Evolutionary conservation across 2,329 filamentous ascomycete genomes (phyloP).

Genomic region (Alternaria ventricosa): DNA sequence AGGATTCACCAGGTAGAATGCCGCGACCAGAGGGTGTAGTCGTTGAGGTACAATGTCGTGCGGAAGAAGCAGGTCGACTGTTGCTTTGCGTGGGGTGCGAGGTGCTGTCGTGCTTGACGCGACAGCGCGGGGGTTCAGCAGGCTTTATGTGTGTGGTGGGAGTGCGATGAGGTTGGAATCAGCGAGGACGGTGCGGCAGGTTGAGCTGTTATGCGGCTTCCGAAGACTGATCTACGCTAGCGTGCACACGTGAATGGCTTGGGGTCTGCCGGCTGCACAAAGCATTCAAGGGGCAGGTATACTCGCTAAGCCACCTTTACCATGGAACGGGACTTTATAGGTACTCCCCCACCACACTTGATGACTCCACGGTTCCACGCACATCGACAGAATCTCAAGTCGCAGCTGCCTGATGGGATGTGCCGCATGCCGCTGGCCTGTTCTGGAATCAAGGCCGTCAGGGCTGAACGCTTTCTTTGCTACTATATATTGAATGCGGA

Average conservation of each 20-base stretch:
- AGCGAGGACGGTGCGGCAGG: neutral
- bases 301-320: slow-evolving; percentile 6
- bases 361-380: neutral
- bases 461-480: neutral
- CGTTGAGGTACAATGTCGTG: neutral
- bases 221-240: slow-evolving; percentile 10
- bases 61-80: neutral
- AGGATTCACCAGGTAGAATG: neutral
- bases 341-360: neutral
- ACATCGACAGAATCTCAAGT: neutral
- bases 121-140: neutral
- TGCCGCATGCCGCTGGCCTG: neutral
- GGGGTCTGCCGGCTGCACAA: neutral
- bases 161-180: neutral
- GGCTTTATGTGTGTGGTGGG: neutral
- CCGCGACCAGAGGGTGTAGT: neutral
- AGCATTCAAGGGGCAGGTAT: slow-evolving; percentile 4
- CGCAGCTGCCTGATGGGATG: neutral
- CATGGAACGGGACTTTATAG: slow-evolving; percentile 3
- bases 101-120: neutral
- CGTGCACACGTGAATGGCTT: slow-evolving; percentile 12
- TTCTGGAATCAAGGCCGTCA: neutral
- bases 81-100: neutral
- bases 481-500: neutral
- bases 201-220: slow-evolving; percentile 1